phyloP scores from a whole-genome alignment of 441 rosid genomes.

The Capsella rubella region DNA sequence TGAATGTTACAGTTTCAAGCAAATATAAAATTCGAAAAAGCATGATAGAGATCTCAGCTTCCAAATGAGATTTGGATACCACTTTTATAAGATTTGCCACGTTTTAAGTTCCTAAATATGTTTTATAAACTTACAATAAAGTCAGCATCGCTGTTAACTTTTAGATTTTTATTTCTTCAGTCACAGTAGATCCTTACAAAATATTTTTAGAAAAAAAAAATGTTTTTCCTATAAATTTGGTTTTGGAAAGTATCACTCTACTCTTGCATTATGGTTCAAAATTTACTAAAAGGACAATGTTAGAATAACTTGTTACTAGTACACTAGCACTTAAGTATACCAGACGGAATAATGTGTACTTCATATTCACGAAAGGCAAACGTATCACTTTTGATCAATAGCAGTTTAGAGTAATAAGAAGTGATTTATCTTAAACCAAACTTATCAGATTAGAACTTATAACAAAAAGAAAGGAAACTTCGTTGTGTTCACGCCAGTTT shows the following conservation, averaged over 20 bases:
- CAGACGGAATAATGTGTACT: too few species aligned
- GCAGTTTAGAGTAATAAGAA: too few species aligned
- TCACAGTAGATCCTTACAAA: not conserved
- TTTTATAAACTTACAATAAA: not conserved
- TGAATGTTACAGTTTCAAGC: too few species aligned
- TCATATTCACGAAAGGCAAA: too few species aligned
- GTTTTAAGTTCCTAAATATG: not conserved
- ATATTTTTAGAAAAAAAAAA: not conserved
- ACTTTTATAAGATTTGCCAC: slow-evolving; percentile 25
- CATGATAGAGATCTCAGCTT: slow-evolving; percentile 20
- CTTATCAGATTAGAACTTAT: not conserved
- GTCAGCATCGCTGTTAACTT: slow-evolving; percentile 18
- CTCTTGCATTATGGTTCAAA: not conserved
- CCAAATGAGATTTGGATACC: slow-evolving; percentile 25
- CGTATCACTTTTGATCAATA: too few species aligned
- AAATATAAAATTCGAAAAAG: too few species aligned
- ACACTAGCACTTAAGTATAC: too few species aligned
- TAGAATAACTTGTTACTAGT: too few species aligned
- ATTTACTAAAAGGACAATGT: too few species aligned
- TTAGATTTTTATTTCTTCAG: not conserved
- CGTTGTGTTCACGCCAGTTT: not conserved
- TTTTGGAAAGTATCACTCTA: not conserved
- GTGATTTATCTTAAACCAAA: not conserved
- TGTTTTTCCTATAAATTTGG: not conserved
- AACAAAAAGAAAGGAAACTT: not conserved